Base-by-base conservation (phyloP, 148 eudicot genomes). In the Rhododendron ferrugineum region DNA sequence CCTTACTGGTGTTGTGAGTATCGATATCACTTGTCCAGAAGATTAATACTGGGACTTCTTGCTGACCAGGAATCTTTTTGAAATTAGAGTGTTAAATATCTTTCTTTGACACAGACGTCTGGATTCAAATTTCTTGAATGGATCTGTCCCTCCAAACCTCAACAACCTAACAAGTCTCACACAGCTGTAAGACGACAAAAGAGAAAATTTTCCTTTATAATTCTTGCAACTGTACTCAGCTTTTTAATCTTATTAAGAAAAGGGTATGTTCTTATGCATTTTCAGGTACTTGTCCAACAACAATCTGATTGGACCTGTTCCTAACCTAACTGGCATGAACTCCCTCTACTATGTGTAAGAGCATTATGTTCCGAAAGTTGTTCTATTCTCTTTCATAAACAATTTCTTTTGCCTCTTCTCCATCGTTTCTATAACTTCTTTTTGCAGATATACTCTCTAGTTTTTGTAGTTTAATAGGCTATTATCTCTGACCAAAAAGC, bases 1-100 rank as follows among this genome's bases (percentile, higher is more conserved):
- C 91, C 83, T 81, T 96, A 87, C 87, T 85, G 85, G 90, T 91
- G 68, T 73, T 96, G 99, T 96, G 86, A 94, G 99, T 93, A 88
- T 85, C 60, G 78, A 47, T 11, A 47, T 34, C 46, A 23, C 75
- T 34, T 79, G 10, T 22, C 3, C 1, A 14, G 11, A 66, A 80
- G 62, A 60, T 23, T 37, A 78, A 8, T 70, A 64, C 28, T 23
- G 28, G 52, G 13, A n/a, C 40, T 40, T 81, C 37, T 73, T 84
- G 22, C 47, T n/a, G 34, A 37, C 56, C 46, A 66, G 14, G 72
- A 26, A 66, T 26, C 16, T n/a, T 66, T 66, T 66, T 5, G 11
- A 26, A 66, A 66, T 9, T 26, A 9, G 15, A 72, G 77, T 30
- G 77, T 72, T 32, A 22, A 32, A 72, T 72, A 22, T 32, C 22